Base-by-base conservation (phyloP, 805 yeast species). In the Pichia exigua region DNA sequence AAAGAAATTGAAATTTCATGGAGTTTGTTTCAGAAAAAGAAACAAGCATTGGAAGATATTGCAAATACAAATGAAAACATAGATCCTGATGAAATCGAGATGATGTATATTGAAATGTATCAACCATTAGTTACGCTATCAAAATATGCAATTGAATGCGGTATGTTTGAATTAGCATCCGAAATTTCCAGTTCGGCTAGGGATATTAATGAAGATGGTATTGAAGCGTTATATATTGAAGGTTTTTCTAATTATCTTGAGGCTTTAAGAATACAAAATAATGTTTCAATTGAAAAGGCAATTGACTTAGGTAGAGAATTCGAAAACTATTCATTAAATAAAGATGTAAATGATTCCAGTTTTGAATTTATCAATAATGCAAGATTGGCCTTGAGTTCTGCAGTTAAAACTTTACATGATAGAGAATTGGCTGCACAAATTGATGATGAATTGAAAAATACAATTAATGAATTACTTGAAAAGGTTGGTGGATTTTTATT, bases 191-290 rank as follows among this genome's bases (percentile, higher is more conserved):
- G 76, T 18, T 75, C 76, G 26, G 74, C 84, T 18, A 83, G 84
- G 59, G 92, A 86, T 54, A 78, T 92, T 45, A 90, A 92, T 68
- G 97, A 92, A 60, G 84, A 82, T 59, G 81, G 88, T 54, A 73
- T 88, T 52, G 98, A 94, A 61, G 76, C 84, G 41, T 85, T 78
- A 62, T 94, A 94, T 65, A 70, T 90, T 57, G 95, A 88, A 62
- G 95, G 94, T 0, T 79, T 91, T 60, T 81, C 94, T 0, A 75
- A 83, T 61, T 65, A 81, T 55, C 68, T 86, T 48, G 65, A 69
- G 18, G 71, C 76, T n/a, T 70, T 74, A 21, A 56, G 63, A 46
- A 47, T 62, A n/a, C 72, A 69, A 51, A 61, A 61, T 41, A 45
- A 47, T 2, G 39, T 63, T 7, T 1, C 56, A 7, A 51, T 43